Conservation (phyloP, 1,139 yeast species). For the Candida tunisiensis region DNA sequence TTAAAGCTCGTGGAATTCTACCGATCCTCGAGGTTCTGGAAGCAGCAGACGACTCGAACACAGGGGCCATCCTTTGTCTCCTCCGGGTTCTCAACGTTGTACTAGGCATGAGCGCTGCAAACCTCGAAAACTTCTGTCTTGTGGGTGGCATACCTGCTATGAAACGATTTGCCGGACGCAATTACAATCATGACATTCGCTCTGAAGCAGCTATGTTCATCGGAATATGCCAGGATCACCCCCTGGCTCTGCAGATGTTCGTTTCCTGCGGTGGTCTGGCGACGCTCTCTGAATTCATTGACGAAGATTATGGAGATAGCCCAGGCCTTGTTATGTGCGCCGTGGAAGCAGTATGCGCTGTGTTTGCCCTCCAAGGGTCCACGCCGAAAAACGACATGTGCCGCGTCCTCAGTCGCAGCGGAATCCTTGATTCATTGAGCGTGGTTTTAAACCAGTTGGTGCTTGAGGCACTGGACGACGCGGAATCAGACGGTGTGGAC, state of each 20-base stretch:
- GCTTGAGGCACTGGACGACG: too few species aligned
- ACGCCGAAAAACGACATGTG: slow-evolving; percentile 37
- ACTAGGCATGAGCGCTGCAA: slow-evolving; percentile 21
- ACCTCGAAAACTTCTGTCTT: slow-evolving; percentile 34
- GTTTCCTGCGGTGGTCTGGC: slow-evolving; percentile 41
- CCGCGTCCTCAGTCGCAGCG: slow-evolving; percentile 33
- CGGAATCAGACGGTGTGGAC: too few species aligned
- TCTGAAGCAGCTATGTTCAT: slow-evolving; percentile 27
- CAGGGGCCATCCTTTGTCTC: slow-evolving; percentile 22
- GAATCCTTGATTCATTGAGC: slow-evolving; percentile 30
- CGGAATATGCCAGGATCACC: slow-evolving; percentile 21
- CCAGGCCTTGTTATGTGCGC: slow-evolving; percentile 32
- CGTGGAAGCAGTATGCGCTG: slow-evolving; percentile 26
- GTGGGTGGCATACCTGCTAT: slow-evolving; percentile 42
- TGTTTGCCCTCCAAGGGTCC: slow-evolving; percentile 25
- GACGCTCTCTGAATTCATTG: slow-evolving; percentile 32
- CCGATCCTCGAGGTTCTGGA: slow-evolving; percentile 33
- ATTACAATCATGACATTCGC: slow-evolving; percentile 24
- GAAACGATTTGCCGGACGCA: slow-evolving; percentile 26
- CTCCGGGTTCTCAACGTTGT: slow-evolving; percentile 27
- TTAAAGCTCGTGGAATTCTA: slow-evolving; percentile 33
- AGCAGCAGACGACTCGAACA: slow-evolving; percentile 9
- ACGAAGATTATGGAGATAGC: slow-evolving; percentile 32
- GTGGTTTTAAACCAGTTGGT: too few species aligned
- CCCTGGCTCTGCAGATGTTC: slow-evolving; percentile 30